These are phyloP conservation scores for Phytophthora rubi DNA, from an alignment of 352 stramenopile species.

Conservation along the genomic window DNA sequence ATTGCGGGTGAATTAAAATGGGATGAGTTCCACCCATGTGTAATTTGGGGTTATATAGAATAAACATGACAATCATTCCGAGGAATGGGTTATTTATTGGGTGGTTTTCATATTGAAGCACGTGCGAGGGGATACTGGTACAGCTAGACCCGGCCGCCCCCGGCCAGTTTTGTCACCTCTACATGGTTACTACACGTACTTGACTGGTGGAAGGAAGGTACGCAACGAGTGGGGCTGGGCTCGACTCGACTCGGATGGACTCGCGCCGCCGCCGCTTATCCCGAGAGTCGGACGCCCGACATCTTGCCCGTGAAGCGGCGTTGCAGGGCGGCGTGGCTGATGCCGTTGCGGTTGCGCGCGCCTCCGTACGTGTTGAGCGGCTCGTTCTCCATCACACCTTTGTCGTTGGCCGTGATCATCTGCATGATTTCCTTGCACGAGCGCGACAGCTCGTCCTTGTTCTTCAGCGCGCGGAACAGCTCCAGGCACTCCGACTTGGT, in stretches of 20 bases:
- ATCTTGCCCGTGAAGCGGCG: slow-evolving; percentile 86
- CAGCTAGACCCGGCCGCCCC: slow-evolving; percentile 26
- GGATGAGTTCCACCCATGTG: not conserved
- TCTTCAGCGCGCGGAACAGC: slow-evolving; percentile 74
- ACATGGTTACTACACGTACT: slow-evolving; percentile 13
- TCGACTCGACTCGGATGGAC: slow-evolving; percentile 30
- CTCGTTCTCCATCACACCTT: slow-evolving; percentile 76
- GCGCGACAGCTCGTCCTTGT: slow-evolving; percentile 80
- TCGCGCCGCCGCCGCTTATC: slow-evolving; percentile 26
- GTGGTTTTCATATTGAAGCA: slow-evolving; percentile 7
- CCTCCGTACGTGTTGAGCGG: slow-evolving; percentile 68
- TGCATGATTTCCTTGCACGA: slow-evolving; percentile 83
- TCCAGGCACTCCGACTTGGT: slow-evolving; percentile 72
- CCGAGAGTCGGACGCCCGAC: slow-evolving; percentile 66
- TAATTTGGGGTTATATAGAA: not conserved
- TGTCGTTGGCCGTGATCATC: slow-evolving; percentile 64
- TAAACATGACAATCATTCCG: slow-evolving; percentile 8
- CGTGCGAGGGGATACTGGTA: slow-evolving; percentile 26
- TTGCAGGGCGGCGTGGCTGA: slow-evolving; percentile 80
- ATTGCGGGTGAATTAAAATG: not conserved
- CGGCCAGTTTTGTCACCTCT: slow-evolving; percentile 26
- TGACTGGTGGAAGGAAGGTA: slow-evolving; percentile 15
- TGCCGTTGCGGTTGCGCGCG: slow-evolving; percentile 59
- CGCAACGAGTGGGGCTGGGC: slow-evolving; percentile 30
- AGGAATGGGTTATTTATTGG: slow-evolving; percentile 8